Conservation (phyloP, 345 rosid genomes). For the Acer negundo region DNA sequence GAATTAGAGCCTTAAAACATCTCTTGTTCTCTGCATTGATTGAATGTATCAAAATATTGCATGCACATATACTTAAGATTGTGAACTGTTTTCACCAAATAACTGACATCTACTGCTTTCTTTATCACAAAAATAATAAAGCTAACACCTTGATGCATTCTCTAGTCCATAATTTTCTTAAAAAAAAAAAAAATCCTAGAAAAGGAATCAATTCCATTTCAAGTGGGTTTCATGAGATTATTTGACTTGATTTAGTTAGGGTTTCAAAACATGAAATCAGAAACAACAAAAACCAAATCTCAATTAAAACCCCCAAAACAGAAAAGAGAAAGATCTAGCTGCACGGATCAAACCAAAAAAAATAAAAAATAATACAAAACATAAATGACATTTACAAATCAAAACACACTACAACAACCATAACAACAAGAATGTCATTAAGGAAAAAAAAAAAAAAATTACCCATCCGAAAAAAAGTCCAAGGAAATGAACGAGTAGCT, state of each 20-base stretch:
- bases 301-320: background rate
- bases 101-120: too few relatives aligned
- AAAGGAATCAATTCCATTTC: too few relatives aligned
- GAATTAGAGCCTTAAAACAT: background rate
- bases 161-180: too few relatives aligned
- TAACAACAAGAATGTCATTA: background rate
- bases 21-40: background rate
- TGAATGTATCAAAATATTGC: background rate
- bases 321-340: background rate
- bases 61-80: background rate
- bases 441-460: background rate
- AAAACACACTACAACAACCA: slow-evolving; percentile 13
- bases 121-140: too few relatives aligned
- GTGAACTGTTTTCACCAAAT: too few relatives aligned
- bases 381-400: background rate
- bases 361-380: background rate
- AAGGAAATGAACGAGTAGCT: background rate
- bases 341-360: background rate
- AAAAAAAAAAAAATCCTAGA: too few relatives aligned
- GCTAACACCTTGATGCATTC: too few relatives aligned
- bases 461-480: slow-evolving; percentile 24
- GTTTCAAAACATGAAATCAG: background rate
- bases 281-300: background rate
- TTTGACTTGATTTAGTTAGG: too few relatives aligned
- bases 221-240: too few relatives aligned